Base-by-base conservation (phyloP, 371 early-diverging fungal species). In the Sporodiniella umbellata region DNA sequence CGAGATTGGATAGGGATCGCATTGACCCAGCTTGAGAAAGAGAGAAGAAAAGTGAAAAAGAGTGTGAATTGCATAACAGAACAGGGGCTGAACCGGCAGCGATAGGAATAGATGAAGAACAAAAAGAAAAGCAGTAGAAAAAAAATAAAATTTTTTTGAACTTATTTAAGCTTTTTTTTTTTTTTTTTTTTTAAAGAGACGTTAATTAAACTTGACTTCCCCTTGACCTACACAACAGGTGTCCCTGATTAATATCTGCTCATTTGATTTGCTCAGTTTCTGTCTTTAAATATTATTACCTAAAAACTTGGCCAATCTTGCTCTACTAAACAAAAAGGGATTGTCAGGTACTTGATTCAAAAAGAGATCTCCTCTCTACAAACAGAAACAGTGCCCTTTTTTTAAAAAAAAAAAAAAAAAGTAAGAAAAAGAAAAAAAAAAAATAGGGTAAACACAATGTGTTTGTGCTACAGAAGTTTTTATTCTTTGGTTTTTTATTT, bases 1-100 rank as follows among this genome's bases (percentile, higher is more conserved):
- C 65, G 62, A 37, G 48, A 39, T 31, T 55, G 46, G 25, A 68
- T 33, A 45, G 68, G 64, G 24, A 60, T 38, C 22, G 66, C 64
- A 33, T 66, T 61, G 18, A 55, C 49, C 31, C 58, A 46, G 25
- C 56, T 50, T 35, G 54, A 48, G 39, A 65, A 43, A 26, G 56
- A 38, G 24, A 49, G 48, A 46, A 39, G 23, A 24, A 63, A 25
- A 15, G 51, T 33, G 18, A 58, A 26, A 19, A 61, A 21, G 26
- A 48, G 45, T 18, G 46, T 45, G 15, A 61, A 48, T 31, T 42
- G 59, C 56, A 55, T 64, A 24, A 3, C 8, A 19, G 18, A 14
- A 8, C 15, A 8, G 24, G 30, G 33, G 52, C 45, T 45, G 52
- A 44, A 17, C 52, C 40, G 24, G 51, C 40, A 51, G 51, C 38